phyloP scores from a whole-genome alignment of 202 grass and related monocot genomes.

The Sporobolus alterniflorus region DNA sequence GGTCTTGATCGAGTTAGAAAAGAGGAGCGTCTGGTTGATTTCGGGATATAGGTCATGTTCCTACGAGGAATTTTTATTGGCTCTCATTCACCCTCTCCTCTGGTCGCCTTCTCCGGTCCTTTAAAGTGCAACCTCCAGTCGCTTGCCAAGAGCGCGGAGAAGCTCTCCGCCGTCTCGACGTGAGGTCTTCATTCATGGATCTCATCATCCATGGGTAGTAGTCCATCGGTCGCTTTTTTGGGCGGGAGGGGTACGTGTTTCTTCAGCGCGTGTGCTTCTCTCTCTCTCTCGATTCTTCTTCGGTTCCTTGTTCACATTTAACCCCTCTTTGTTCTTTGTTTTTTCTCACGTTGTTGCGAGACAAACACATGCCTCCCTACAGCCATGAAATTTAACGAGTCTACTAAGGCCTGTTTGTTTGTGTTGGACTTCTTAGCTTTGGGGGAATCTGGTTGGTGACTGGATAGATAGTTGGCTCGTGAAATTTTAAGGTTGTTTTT shows the following conservation, averaged over 20 bases:
- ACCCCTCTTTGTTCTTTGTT: not conserved
- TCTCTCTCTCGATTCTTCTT: not conserved
- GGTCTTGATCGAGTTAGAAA: too few species aligned
- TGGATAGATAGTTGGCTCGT: too few species aligned
- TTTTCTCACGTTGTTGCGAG: conserved; percentile 41
- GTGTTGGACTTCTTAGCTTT: too few species aligned
- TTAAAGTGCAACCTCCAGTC: conserved; percentile 86
- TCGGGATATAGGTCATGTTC: too few species aligned
- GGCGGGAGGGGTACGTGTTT: conserved; percentile 46
- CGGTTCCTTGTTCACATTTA: conserved; percentile 43
- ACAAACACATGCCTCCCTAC: conserved; percentile 21
- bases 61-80: too few species aligned
- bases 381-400: too few species aligned
- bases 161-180: conserved; percentile 35
- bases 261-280: conserved; percentile 42
- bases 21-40: too few species aligned
- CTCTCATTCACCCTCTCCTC: too few species aligned
- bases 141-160: conserved; percentile 70
- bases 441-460: too few species aligned
- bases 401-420: too few species aligned
- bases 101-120: too few species aligned
- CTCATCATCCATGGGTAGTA: not conserved
- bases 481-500: too few species aligned
- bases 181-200: conserved; percentile 13
- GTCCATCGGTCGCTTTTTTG: conserved; percentile 30